Evolutionary conservation across 208 protist species (phyloP).

Genomic region (Polymyxa betae): DNA sequence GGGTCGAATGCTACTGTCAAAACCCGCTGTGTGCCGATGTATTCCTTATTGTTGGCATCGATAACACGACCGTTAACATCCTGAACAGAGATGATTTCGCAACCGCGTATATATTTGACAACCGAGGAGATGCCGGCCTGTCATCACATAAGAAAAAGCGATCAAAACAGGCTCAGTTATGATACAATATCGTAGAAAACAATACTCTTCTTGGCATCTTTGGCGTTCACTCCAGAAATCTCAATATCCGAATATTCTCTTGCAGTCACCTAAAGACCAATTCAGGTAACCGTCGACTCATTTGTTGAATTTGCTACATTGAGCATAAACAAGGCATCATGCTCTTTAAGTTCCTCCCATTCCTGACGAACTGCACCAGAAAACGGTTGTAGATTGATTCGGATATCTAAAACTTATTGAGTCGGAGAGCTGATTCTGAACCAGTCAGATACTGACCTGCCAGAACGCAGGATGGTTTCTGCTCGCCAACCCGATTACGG

Average conservation of each 20-base stretch:
- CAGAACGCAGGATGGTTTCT: constrained; percentile 72
- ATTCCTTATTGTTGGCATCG: constrained; percentile 47
- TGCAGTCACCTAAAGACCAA: too few relatives aligned
- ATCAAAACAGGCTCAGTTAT: too few relatives aligned
- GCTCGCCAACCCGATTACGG: constrained; percentile 75
- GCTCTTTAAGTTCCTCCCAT: constrained; percentile 77
- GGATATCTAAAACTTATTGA: constrained; percentile 40
- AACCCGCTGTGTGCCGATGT: background rate
- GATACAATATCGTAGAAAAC: background rate
- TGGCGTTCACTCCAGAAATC: background rate
- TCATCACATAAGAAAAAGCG: too few relatives aligned
- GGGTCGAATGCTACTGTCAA: constrained; percentile 52
- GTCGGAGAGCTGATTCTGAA: background rate
- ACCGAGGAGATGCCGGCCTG: background rate
- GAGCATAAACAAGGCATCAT: constrained; percentile 83
- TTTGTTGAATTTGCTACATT: too few relatives aligned
- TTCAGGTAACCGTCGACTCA: too few relatives aligned
- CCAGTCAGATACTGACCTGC: constrained; percentile 60
- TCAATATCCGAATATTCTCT: background rate
- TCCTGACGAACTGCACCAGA: constrained; percentile 66
- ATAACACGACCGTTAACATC: constrained; percentile 66
- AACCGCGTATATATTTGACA: constrained; percentile 64
- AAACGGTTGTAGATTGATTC: constrained; percentile 59
- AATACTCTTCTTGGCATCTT: background rate
- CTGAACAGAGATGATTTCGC: constrained; percentile 67